phyloP scores from a whole-genome alignment of 129 eudicot species.

The Arctium lappa region DNA sequence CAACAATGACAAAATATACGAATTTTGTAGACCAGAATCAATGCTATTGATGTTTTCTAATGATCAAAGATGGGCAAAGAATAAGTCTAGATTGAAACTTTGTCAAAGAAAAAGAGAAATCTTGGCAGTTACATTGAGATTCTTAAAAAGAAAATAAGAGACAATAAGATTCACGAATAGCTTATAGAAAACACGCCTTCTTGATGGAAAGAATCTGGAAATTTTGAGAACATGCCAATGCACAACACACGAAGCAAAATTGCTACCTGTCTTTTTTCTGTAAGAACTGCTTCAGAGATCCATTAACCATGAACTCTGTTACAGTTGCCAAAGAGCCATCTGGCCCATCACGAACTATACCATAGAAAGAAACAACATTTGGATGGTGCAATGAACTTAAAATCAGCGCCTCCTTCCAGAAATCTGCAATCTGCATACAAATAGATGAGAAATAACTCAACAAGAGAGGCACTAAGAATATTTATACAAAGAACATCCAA shows the following conservation, averaged over 20 bases:
- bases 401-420: constrained; percentile 88
- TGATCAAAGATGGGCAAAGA: neutral
- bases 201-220: neutral
- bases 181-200: neutral
- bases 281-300: constrained; percentile 82
- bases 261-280: constrained; percentile 83
- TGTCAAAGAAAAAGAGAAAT: neutral
- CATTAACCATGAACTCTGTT: constrained; percentile 92
- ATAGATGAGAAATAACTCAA: neutral
- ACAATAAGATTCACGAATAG: neutral
- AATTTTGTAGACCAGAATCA: neutral
- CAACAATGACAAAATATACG: neutral
- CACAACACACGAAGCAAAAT: neutral
- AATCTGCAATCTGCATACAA: constrained; percentile 71
- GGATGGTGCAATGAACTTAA: constrained; percentile 91
- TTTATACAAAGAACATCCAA: no score
- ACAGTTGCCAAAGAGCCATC: constrained; percentile 95
- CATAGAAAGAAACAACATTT: constrained; percentile 91
- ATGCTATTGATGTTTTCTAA: neutral
- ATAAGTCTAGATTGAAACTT: neutral
- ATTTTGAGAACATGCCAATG: neutral
- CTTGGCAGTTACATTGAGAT: neutral
- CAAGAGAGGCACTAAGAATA: neutral
- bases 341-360: constrained; percentile 94
- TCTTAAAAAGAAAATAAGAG: neutral